A percentile compares a stretch with the other conserved stretches of the same genome.
phyloP scores from a whole-genome alignment of 306 rosid genomes.

The Acacia crassicarpa region DNA sequence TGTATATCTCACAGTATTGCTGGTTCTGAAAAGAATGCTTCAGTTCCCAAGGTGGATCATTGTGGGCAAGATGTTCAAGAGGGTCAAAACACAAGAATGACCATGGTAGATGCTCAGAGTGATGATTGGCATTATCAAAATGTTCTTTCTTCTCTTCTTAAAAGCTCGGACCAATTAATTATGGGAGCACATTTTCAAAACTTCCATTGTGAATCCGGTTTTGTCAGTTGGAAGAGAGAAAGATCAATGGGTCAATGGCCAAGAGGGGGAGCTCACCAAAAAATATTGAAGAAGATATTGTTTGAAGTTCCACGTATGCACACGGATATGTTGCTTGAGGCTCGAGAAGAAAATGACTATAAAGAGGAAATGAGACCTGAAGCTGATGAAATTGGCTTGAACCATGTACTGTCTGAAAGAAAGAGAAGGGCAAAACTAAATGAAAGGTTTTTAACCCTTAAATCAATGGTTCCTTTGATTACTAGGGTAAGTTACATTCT shows the following conservation, averaged over 20 bases:
- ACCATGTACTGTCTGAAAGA: conserved; percentile 71
- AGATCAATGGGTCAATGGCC: conserved; percentile 41
- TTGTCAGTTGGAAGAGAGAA: conserved; percentile 58
- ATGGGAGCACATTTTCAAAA: conserved; percentile 48
- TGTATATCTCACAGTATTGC: conserved; percentile 77
- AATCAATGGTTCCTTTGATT: conserved; percentile 72
- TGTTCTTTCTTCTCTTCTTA: conserved; percentile 61
- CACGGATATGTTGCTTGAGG: conserved; percentile 39
- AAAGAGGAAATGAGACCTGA: conserved; percentile 64
- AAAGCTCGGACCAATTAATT: conserved; percentile 55
- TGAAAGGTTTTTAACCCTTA: conserved; percentile 68
- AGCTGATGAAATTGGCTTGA: conserved; percentile 58
- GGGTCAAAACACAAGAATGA: conserved; percentile 47
- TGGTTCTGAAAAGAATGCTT: conserved; percentile 47
- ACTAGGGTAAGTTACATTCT: conserved; percentile 52
- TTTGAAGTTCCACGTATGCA: conserved; percentile 79
- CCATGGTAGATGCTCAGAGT: conserved; percentile 40
- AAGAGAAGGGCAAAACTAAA: conserved; percentile 74
- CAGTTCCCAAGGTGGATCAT: conserved; percentile 36
- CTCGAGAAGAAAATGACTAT: conserved; percentile 59
- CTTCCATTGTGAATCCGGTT: conserved; percentile 52
- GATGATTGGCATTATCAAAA: conserved; percentile 63
- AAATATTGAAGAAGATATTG: conserved; percentile 66
- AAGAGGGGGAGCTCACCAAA: conserved; percentile 47
- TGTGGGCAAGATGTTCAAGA: conserved; percentile 39